Evolutionary conservation across 352 stramenopile species (phyloP), one percentile per base, ranked within the genome.

Genomic region (Phytophthora agathidicida): DNA sequence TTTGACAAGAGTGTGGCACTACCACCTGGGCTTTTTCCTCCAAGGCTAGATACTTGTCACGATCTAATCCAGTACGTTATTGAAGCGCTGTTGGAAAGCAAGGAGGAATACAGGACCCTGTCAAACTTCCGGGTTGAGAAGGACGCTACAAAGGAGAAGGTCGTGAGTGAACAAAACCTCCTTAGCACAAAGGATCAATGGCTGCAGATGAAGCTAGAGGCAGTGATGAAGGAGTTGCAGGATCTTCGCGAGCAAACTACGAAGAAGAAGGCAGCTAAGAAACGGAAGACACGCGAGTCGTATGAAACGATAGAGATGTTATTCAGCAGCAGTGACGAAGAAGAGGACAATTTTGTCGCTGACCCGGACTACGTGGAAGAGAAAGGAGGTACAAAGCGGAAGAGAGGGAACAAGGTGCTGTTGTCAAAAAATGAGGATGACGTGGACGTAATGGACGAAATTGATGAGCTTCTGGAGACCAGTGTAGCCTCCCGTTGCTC

Each of bases 301-400:
- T 73, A 83, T 13, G 81, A 88, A 36, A 56, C 71, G 7, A 64
- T 75, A 1, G 77, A 86, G 13, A 71, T 68, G 3, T 31, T 83
- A 31, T 82, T 77, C 35, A 83, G 70, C 32, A 88, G 75, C 43
- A 84, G 73, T 16, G 73, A 86, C 1, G 71, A 85, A 6, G 81
- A 91, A 20, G 73, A 71, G 0, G 77, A 83, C 11, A 71, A 88
- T 32, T 69, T 59, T 38, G 71, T 72, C 26, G 68, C 67, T 41
- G 82, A 91, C 31, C 79, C 84, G 0, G 84, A 93, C 37, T 91
- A 91, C 38, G 70, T 91, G 6, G 79, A 88, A 24, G 63, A 86
- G 10, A 64, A 83, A 26, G 60, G 7, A 52, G 24, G 36, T 22
- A 38, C 19, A 4, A 59, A 63, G 43, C 47, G 42, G 19, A 54